phyloP scores from a whole-genome alignment of 257 asterid genomes.

The Salvia rosmarinus region DNA sequence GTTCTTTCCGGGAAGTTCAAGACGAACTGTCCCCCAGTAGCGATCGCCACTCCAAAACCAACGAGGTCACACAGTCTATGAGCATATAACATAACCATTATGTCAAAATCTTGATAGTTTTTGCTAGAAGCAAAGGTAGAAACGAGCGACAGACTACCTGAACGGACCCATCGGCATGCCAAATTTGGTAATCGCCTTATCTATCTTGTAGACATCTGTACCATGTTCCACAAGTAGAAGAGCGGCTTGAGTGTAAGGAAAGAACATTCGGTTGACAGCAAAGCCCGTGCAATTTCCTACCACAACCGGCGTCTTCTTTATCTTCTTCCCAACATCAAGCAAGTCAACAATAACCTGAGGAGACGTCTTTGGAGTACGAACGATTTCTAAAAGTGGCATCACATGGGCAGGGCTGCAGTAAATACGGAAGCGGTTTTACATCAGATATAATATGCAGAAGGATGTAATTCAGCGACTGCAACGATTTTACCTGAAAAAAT shows the following conservation, averaged over 20 bases:
- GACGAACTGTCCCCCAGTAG: slow-evolving; percentile 80
- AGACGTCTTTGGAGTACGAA: slow-evolving; percentile 83
- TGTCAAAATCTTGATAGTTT: slow-evolving; percentile 6
- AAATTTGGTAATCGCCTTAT: slow-evolving; percentile 70
- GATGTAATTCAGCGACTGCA: background rate
- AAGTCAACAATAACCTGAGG: slow-evolving; percentile 86
- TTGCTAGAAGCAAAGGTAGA: background rate
- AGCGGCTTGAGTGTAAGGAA: slow-evolving; percentile 93
- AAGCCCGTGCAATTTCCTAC: slow-evolving; percentile 98
- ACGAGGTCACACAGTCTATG: slow-evolving; percentile 84
- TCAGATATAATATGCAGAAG: slow-evolving; percentile 15
- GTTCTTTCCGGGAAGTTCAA: slow-evolving; percentile 81
- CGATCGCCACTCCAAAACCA: slow-evolving; percentile 88
- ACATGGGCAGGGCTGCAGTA: slow-evolving; percentile 93
- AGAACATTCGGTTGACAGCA: slow-evolving; percentile 95
- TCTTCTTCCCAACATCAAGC: slow-evolving; percentile 84
- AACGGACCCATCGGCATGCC: slow-evolving; percentile 99
- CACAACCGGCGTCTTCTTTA: slow-evolving; percentile 90
- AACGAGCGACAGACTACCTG: slow-evolving; percentile 51
- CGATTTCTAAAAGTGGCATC: slow-evolving; percentile 96
- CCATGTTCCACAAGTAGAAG: slow-evolving; percentile 87
- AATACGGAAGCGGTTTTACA: slow-evolving; percentile 5
- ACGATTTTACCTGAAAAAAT: slow-evolving; percentile 79
- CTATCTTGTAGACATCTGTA: slow-evolving; percentile 77
- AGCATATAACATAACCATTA: slow-evolving; percentile 12